Base-by-base conservation (phyloP, 192 early-diverging fungal species). In the Thamnidium elegans region DNA sequence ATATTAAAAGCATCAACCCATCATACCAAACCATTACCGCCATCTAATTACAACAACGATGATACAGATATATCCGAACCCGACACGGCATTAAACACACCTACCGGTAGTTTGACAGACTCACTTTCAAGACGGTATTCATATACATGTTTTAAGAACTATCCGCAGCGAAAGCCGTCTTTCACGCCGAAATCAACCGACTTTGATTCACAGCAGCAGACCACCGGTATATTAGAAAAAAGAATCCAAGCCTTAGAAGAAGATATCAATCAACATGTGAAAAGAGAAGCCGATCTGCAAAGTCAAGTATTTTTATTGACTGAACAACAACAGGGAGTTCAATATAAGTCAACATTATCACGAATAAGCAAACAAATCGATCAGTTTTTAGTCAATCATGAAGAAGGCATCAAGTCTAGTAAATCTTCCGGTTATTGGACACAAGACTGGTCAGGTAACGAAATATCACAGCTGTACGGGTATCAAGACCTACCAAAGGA, bases 21-120 rank as follows among this genome's bases (percentile, higher is more conserved):
- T 4, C 36, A 39, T 9, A 39, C 9, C 4, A 39, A 39, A 39
- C 31, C 55, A 56, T 36, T 36, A 56, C 31, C 31, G 6, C 55
- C 31, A n/a, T 39, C 10, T 17, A 5, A 15, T 39, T 56, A 56
- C 10, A n/a, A 34, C 10, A 9, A n/a, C 17, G 55, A 56, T 4
- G 55, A 56, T 17, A 56, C 14, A 2, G 55, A 56, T 3, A 21
- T 56, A 5, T 56, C 55, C 19, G 55, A 56, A 17, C 17, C 55
- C 36, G 55, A 56, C 1, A 56, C 55, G 1, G 32, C 55, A 11
- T 32, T 39, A 32, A 56, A 30, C 8, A 56, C 55, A 20, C 55
- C 55, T 1, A 56, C 55, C 17, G 55, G 55, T 10, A 56, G 55
- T 36, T 32, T 34, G 17, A 39, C 55, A 39, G 55, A 56, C n/a